Percentiles rank a stretch among this genome's conserved stretches.
Evolutionary conservation across 2,329 filamentous ascomycete species (phyloP).

Genomic region (Fusarium denticulatum): DNA sequence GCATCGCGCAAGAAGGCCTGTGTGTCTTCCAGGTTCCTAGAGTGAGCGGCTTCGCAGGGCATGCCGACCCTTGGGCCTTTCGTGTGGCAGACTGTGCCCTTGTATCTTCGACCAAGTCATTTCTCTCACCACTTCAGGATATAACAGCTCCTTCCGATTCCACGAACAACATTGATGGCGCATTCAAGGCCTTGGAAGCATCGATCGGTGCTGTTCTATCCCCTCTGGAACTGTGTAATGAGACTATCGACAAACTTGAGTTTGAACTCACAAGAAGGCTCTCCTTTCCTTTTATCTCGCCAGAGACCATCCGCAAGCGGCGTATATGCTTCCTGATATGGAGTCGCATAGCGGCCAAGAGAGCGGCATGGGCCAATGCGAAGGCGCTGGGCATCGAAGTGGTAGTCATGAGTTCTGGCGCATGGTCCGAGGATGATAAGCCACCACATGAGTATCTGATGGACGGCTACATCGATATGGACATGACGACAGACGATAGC

Average conservation of each 20-base stretch:
- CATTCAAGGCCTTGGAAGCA: not conserved
- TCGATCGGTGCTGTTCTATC: not conserved
- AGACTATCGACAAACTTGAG: not conserved
- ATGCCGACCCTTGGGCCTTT: not conserved
- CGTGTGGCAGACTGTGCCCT: not conserved
- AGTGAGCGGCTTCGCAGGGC: not conserved
- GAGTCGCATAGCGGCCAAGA: not conserved
- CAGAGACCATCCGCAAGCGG: not conserved
- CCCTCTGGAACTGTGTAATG: not conserved
- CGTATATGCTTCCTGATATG: not conserved
- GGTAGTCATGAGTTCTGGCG: not conserved
- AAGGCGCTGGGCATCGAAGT: not conserved
- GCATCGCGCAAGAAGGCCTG: not conserved
- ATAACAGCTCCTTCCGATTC: not conserved
- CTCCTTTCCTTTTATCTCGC: not conserved
- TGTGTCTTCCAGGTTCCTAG: not conserved
- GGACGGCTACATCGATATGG: not conserved
- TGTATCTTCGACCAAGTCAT: not conserved
- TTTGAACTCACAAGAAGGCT: not conserved
- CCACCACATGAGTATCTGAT: not conserved
- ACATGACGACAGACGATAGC: not conserved
- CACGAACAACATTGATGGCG: not conserved
- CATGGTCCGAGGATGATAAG: not conserved
- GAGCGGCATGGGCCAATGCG: not conserved
- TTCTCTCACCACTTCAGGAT: not conserved